These are phyloP conservation scores for Tuber magnatum DNA, from an alignment of 495 filamentous ascomycete genomes.

Conservation along the genomic window DNA sequence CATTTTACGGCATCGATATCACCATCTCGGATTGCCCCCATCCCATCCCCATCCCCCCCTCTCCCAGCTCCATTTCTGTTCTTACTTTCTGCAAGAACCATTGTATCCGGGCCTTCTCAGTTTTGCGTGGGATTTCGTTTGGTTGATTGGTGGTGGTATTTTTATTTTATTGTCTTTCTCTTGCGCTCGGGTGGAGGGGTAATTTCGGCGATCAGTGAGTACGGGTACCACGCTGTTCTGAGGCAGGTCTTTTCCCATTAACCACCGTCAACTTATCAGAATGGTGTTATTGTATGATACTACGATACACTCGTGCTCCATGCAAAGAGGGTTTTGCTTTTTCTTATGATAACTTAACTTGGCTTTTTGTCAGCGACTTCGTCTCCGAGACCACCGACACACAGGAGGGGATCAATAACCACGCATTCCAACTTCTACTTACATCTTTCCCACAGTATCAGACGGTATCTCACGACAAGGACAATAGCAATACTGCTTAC, in stretches of 20 bases:
- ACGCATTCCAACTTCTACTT: no score
- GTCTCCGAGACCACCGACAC: no score
- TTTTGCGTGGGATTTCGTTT: background rate
- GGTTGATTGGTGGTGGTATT: background rate
- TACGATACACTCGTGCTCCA: no score
- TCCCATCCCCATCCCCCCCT: constrained; percentile 14
- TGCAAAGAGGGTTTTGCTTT: no score
- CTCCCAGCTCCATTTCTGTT: constrained; percentile 47
- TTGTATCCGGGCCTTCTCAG: constrained; percentile 46
- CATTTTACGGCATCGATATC: constrained; percentile 9
- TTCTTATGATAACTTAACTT: no score
- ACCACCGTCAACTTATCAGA: constrained; percentile 9
- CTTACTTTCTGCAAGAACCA: constrained; percentile 94
- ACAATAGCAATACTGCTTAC: background rate
- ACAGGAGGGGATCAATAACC: no score
- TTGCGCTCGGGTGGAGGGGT: background rate
- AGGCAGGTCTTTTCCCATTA: background rate
- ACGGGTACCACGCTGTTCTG: background rate
- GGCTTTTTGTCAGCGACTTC: no score
- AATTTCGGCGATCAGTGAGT: background rate
- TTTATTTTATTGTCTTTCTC: background rate
- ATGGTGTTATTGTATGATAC: no score
- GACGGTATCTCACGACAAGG: background rate
- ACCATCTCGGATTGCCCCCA: constrained; percentile 19
- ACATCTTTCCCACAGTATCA: no score